Evolutionary conservation across 1,284 basidiomycete genomes (phyloP), one percentile per base, ranked within the genome.

Genomic region (Sporisorium sorghi): DNA sequence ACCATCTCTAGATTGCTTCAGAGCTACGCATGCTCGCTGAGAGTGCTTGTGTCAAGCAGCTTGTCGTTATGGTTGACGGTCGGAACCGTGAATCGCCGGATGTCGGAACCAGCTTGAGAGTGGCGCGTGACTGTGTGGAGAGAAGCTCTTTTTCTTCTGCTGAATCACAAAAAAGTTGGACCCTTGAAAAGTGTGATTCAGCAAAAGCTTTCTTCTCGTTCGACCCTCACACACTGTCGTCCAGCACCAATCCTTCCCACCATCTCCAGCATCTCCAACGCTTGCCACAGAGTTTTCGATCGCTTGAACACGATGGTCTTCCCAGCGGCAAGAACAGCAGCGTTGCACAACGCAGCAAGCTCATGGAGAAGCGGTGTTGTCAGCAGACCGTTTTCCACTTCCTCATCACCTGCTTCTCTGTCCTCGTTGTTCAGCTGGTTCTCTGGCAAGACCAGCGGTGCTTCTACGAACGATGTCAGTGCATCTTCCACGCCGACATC

Each of bases 351-450:
- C 46, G 46, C 26, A n/a, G 15, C 7, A 6, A 30, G 26, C 26
- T 9, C 44, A 21, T 50, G 21, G 15, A 50, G 33, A 28, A 19
- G 35, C 12, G n/a, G 15, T 17, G 15, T 19, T 6, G 17, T 24
- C 35, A 8, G 24, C 5, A 15, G 50, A 17, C 30, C 9, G 24
- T n/a, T 52, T 17, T 43, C 30, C 19, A 54, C 30, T 24, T 54
- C 52, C 3, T 21, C 52, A 21, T 8, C 28, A 23, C 30, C 17
- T 3, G 11, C 23, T 42, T 28, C 37, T 33, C 7, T 42, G 28
- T 23, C 26, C 12, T 43, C 40, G 0, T 14, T 33, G 19, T 54
- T 54, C 30, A n/a, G 40, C 26, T 54, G 52, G 52, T 10, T 54
- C 21, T 43, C 52, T 15, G 40, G 30, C 2, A 23, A 33, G 35